A percentile compares a stretch with the other conserved stretches of the same genome.
Evolutionary conservation across 148 eudicot genomes (phyloP).

Genomic region (Silene latifolia): DNA sequence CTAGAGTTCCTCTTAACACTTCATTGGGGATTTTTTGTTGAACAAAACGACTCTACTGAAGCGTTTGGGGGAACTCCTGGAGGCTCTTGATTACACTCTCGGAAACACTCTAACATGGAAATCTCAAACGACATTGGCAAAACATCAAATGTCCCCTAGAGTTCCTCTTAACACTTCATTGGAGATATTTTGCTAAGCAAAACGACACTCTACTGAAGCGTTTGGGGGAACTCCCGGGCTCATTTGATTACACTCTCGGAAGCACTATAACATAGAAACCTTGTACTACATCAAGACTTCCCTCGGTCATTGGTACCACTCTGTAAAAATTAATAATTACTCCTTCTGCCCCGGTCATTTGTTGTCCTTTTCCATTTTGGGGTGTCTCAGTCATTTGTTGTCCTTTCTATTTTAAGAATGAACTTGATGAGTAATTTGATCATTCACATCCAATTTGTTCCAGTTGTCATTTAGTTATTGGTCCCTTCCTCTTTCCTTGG

Average conservation of each 20-base stretch:
- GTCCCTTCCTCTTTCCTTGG: no score
- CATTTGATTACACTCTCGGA: slow-evolving; percentile 8
- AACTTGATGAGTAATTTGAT: no score
- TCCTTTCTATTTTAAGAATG: no score
- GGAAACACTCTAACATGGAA: neutral
- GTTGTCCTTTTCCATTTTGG: no score
- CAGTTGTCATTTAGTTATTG: no score
- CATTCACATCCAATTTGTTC: no score
- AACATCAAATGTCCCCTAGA: slow-evolving; percentile 23
- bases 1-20: slow-evolving; percentile 31
- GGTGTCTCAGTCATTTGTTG: no score
- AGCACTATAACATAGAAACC: neutral
- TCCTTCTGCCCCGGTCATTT: no score
- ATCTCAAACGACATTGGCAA: neutral
- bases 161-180: slow-evolving; percentile 27
- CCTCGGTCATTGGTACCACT: neutral
- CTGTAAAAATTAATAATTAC: no score
- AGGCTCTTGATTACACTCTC: slow-evolving; percentile 11
- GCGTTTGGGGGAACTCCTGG: slow-evolving; percentile 35
- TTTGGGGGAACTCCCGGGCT: slow-evolving; percentile 34
- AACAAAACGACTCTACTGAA: slow-evolving; percentile 11
- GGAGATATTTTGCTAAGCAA: neutral
- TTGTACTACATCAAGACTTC: neutral
- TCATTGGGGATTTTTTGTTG: neutral
- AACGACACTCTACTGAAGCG: slow-evolving; percentile 20